These are phyloP conservation scores for Pyricularia sp. DNA, from an alignment of 2,329 filamentous ascomycete genomes.

Conservation along the genomic window DNA sequence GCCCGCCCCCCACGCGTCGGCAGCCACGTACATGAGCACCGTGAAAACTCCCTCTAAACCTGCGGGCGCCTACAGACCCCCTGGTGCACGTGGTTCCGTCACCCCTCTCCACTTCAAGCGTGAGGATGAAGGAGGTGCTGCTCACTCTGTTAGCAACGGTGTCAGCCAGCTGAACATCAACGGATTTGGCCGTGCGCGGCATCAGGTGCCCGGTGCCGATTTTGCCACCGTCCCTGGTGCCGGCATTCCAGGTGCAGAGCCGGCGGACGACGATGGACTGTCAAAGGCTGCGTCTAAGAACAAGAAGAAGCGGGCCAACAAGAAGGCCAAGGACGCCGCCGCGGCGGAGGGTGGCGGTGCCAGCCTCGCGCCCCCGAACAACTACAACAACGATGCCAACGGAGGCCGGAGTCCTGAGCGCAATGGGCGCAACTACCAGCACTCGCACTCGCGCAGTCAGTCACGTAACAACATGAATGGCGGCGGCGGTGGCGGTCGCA, in stretches of 20 bases:
- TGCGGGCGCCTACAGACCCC: constrained; percentile 91
- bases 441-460: constrained; percentile 38
- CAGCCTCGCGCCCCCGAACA: constrained; percentile 36
- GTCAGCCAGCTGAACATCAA: constrained; percentile 64
- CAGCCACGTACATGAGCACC: constrained; percentile 69
- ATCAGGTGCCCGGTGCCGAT: constrained; percentile 82
- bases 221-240: constrained; percentile 52
- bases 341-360: constrained; percentile 40
- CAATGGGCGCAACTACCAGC: constrained; percentile 33
- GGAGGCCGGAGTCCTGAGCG: constrained; percentile 60
- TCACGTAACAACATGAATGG: constrained; percentile 40
- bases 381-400: constrained; percentile 28
- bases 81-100: constrained; percentile 78
- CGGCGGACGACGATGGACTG: constrained; percentile 59
- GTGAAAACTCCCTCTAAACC: constrained; percentile 95
- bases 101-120: constrained; percentile 95
- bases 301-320: constrained; percentile 93
- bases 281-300: constrained; percentile 88
- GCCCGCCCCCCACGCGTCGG: constrained; percentile 74
- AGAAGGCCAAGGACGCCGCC: constrained; percentile 78
- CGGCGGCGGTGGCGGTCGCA: constrained; percentile 29
- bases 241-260: constrained; percentile 44
- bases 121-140: constrained; percentile 87
- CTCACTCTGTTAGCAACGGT: constrained; percentile 73
- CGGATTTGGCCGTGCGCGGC: constrained; percentile 69